Base-by-base conservation (phyloP, 345 rosid genomes). In the Clarkia xantiana region DNA sequence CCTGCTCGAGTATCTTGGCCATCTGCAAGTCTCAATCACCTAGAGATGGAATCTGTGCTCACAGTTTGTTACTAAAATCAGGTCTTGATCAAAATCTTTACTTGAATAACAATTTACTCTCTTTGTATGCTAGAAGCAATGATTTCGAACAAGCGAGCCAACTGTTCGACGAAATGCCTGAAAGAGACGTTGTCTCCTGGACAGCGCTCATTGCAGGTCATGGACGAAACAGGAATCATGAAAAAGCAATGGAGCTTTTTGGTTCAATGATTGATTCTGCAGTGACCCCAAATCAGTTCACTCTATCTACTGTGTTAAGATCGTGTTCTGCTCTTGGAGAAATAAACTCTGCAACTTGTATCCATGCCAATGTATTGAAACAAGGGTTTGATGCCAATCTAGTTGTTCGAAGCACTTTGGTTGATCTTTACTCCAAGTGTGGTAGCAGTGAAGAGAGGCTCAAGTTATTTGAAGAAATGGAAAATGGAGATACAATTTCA, bases 101-200 rank as follows among this genome's bases (percentile, higher is more conserved):
- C 49, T 48, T 84, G 54, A 75, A 69, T 76, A 84, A 79, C 73
- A 81, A 66, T 65, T 73, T 85, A 16, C 43, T 77, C 14, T 57
- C 76, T 38, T 68, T 86, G 0, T 79, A 82, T 9, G 22, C 53
- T 0, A 79, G 76, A 72, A 65, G 80, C 44, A 57, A 51, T 2
- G 65, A 71, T 11, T 9, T 57, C 2, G 62, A 47, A 17, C 47
- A 52, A 18, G 87, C 80, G 34, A 79, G 72, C 63, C 67, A 72
- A 25, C 48, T 82, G 54, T 82, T 86, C 69, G 88, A 86, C 10
- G 80, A 81, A 81, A 79, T 86, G 90, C 74, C 75, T 13, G 55
- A 42, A 0, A 82, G 57, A 54, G 81, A 75, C 14, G 83, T 69
- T 3, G 86, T 82, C 14, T 77, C 91, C 0, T 86, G 91, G 82